phyloP scores from a whole-genome alignment of 768 basidiomycete genomes.

The Tephrocybe rancida region DNA sequence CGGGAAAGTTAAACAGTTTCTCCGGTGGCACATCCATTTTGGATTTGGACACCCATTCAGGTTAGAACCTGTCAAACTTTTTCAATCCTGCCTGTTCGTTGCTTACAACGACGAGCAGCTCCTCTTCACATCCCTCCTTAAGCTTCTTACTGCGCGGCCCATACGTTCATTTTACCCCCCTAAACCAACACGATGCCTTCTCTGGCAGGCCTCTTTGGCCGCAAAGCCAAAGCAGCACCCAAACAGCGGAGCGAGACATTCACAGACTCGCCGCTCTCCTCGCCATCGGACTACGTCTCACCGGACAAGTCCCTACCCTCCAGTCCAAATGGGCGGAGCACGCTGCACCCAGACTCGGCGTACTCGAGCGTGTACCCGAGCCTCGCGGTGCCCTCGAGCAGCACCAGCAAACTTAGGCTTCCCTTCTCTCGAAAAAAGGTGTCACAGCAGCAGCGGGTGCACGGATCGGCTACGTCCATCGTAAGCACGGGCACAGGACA shows the following conservation, averaged over 20 bases:
- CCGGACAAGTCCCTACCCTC: slow-evolving; percentile 35
- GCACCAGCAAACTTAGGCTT: slow-evolving; percentile 34
- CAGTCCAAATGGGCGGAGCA: slow-evolving; percentile 32
- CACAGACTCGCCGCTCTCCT: slow-evolving; percentile 27
- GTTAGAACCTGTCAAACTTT: slow-evolving; percentile 8
- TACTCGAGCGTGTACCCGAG: slow-evolving; percentile 24
- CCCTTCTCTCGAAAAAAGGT: slow-evolving; percentile 41
- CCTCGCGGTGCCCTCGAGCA: slow-evolving; percentile 17
- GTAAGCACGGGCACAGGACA: slow-evolving; percentile 16
- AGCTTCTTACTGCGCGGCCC: too few relatives aligned
- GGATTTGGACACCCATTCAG: too few relatives aligned
- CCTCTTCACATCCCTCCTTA: too few relatives aligned
- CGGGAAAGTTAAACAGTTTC: slow-evolving; percentile 10
- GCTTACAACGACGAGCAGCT: slow-evolving; percentile 9
- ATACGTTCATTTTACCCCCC: too few relatives aligned
- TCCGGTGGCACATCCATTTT: neutral
- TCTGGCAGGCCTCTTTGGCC: slow-evolving; percentile 39
- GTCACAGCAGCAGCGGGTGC: slow-evolving; percentile 19
- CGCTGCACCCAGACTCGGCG: slow-evolving; percentile 24
- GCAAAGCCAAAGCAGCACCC: slow-evolving; percentile 36
- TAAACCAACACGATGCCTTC: slow-evolving; percentile 32
- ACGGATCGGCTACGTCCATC: slow-evolving; percentile 21
- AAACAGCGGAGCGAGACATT: slow-evolving; percentile 21
- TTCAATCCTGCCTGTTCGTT: slow-evolving; percentile 6
- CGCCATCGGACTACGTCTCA: slow-evolving; percentile 34